Percentiles rank a stretch among this genome's conserved stretches.
These are phyloP conservation scores for Exophiala sp. DNA, from an alignment of 2,329 filamentous ascomycete genomes.

Conservation along the genomic window DNA sequence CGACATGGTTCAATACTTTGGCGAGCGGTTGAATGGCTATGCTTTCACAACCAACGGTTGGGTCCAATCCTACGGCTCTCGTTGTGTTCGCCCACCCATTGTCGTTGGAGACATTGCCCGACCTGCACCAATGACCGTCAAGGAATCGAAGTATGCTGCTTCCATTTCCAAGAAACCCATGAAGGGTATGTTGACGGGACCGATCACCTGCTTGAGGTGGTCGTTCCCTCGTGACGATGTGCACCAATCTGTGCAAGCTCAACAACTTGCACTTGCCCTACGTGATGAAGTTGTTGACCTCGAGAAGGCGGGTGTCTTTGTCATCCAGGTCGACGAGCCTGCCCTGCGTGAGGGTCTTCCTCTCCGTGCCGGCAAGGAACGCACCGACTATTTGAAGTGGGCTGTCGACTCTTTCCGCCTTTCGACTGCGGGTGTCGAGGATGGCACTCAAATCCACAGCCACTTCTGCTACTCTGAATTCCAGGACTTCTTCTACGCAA, in stretches of 20 bases:
- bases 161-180: constrained; percentile 97
- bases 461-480: constrained; percentile 99
- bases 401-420: constrained; percentile 98
- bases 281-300: constrained; percentile 98
- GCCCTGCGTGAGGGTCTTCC: constrained; percentile 99
- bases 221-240: constrained; percentile 99
- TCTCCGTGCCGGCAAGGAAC: constrained; percentile 88
- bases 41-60: constrained; percentile 98
- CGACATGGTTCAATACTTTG: constrained; percentile 99
- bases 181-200: constrained; percentile 99
- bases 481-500: constrained; percentile 99
- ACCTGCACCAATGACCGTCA: constrained; percentile 96
- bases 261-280: constrained; percentile 96
- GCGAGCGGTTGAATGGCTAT: constrained; percentile 94
- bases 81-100: constrained; percentile 96
- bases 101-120: constrained; percentile 98
- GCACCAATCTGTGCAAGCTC: constrained; percentile 97
- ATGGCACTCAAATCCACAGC: constrained; percentile 98
- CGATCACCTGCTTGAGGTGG: constrained; percentile 98
- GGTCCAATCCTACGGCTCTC: constrained; percentile 98
- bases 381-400: constrained; percentile 95
- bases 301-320: constrained; percentile 90
- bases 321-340: constrained; percentile 99
- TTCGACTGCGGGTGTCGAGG: constrained; percentile 84
- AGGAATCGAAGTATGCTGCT: constrained; percentile 99